A percentile compares a stretch with the other conserved stretches of the same genome.
These are phyloP conservation scores for Rasamsonia emersonii DNA, from an alignment of 2,329 filamentous ascomycete genomes.

Conservation along the genomic window DNA sequence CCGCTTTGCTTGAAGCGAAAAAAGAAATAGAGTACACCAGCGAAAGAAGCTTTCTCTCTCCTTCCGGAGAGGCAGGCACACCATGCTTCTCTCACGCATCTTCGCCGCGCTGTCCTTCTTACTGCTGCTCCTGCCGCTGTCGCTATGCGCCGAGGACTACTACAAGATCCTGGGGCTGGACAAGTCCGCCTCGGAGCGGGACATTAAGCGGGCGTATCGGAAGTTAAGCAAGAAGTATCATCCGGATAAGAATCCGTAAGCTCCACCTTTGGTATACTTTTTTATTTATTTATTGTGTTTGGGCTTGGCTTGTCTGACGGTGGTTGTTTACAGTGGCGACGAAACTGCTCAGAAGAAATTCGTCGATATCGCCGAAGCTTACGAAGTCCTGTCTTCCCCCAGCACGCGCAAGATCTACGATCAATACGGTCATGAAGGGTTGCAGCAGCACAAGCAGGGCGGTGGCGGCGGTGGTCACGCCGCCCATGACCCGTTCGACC, in stretches of 20 bases:
- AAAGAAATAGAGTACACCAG: no score
- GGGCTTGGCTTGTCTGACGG: constrained; percentile 1
- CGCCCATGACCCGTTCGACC: constrained; percentile 74
- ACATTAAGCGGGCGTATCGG: constrained; percentile 91
- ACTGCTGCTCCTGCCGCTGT: constrained; percentile 25
- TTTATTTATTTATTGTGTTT: constrained; percentile 1
- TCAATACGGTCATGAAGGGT: constrained; percentile 82
- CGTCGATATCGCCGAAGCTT: constrained; percentile 87
- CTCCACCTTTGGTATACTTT: constrained; percentile 11
- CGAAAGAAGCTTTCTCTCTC: not conserved
- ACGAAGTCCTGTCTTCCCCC: constrained; percentile 76
- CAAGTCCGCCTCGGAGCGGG: constrained; percentile 69
- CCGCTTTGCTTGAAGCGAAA: no score
- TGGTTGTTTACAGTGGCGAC: constrained; percentile 53
- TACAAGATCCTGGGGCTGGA: constrained; percentile 70
- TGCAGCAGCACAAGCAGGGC: constrained; percentile 66
- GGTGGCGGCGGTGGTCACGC: constrained; percentile 53
- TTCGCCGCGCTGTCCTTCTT: constrained; percentile 26
- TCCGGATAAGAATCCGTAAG: constrained; percentile 95
- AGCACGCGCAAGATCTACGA: constrained; percentile 81
- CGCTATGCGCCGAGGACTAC: constrained; percentile 37
- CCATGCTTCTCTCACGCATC: constrained; percentile 28
- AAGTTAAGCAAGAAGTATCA: constrained; percentile 91
- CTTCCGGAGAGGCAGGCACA: constrained; percentile 5
- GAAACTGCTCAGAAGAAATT: constrained; percentile 79